Evolutionary conservation across 2,329 filamentous ascomycete species (phyloP), one percentile per base, ranked within the genome.

Genomic region (Xylariomycetidae sp.): DNA sequence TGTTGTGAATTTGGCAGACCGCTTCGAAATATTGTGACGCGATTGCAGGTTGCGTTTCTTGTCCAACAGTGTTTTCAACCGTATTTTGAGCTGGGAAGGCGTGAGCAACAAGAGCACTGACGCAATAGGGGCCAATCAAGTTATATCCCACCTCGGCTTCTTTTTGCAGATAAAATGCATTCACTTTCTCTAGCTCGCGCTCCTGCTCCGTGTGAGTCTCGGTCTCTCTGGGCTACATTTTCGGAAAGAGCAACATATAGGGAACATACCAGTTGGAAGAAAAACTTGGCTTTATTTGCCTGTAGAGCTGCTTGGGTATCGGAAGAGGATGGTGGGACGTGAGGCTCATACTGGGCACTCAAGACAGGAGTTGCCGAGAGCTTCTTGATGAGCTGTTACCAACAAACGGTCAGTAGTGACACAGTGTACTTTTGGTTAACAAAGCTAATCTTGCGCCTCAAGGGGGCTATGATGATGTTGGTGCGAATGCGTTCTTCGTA

Each of bases 211-310:
- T 39, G 20, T n/a, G n/a, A n/a, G n/a, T n/a, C n/a, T n/a, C n/a
- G n/a, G n/a, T n/a, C n/a, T n/a, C n/a, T n/a, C n/a, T n/a, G n/a
- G n/a, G n/a, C n/a, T n/a, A n/a, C n/a, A n/a, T n/a, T n/a, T n/a
- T n/a, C n/a, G n/a, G n/a, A n/a, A n/a, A n/a, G n/a, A n/a, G n/a
- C n/a, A n/a, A n/a, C n/a, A n/a, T n/a, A n/a, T n/a, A n/a, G n/a
- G n/a, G n/a, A n/a, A n/a, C 80, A 58, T 77, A 95, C 88, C 62
- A 98, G 72, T 62, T 92, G 86, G 61, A 97, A 97, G 74, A 98
- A 98, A 66, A 98, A 98, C 9, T 90, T 94, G 36, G 90, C 90
- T 66, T 94, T 96, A 67, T 98, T 98, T 37, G 90, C 92, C 62
- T 96, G 89, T 31, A 97, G 72, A 28, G 88, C 84, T 31, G 83